A percentile compares a stretch with the other conserved stretches of the same genome.
Conservation (phyloP, 192 early-diverging fungal species). For the Funneliformis mosseae region DNA sequence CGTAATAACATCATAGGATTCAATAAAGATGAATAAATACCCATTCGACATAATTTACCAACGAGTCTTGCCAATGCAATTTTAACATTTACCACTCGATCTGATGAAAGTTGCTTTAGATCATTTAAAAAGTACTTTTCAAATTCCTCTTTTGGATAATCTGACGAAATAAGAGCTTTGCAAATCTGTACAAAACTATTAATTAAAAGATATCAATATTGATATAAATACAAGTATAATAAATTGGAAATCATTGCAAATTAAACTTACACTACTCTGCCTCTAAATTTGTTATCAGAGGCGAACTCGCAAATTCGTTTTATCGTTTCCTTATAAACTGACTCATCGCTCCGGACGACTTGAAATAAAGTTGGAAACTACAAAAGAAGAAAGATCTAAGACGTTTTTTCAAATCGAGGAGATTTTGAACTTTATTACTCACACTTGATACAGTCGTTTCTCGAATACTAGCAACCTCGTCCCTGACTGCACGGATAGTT, state of each 20-base stretch:
- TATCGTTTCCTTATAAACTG: constrained; percentile 40
- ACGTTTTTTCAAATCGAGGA: background rate
- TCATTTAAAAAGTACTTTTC: constrained; percentile 70
- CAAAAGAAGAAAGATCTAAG: background rate
- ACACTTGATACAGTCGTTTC: constrained; percentile 54
- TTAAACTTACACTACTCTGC: constrained; percentile 56
- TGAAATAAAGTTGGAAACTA: constrained; percentile 48
- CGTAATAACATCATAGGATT: background rate
- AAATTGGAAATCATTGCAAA: constrained; percentile 44
- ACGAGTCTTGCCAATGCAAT: constrained; percentile 69
- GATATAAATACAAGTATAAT: constrained; percentile 46
- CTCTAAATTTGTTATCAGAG: constrained; percentile 55
- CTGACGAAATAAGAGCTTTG: constrained; percentile 57
- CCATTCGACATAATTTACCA: constrained; percentile 22
- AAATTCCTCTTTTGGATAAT: constrained; percentile 62
- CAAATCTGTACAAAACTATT: constrained; percentile 70
- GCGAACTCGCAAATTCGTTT: constrained; percentile 44
- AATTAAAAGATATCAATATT: constrained; percentile 42
- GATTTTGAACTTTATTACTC: constrained; percentile 29
- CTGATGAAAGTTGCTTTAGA: constrained; percentile 58
- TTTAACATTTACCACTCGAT: constrained; percentile 72
- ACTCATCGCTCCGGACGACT: constrained; percentile 33
- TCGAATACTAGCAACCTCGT: constrained; percentile 55
- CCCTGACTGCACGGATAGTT: constrained; percentile 58
- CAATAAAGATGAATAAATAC: background rate